Conservation (phyloP, 306 rosid genomes). For the Prosopis cineraria region DNA sequence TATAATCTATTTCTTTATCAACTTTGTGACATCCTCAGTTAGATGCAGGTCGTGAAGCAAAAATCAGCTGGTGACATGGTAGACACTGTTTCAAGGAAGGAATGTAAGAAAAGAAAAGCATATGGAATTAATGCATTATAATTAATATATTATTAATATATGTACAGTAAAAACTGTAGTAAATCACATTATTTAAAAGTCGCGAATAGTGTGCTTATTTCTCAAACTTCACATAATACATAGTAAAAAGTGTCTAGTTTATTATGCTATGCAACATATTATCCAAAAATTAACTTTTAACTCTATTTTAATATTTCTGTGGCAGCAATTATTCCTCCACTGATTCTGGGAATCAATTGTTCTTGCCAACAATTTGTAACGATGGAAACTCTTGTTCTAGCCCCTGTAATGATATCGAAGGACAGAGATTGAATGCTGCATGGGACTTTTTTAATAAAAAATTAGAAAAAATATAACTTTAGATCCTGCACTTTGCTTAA, state of each 20-base stretch:
- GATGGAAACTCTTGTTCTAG: conserved; percentile 31
- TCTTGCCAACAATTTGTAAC: neutral
- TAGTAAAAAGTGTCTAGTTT: neutral
- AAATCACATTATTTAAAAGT: neutral
- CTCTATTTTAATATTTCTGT: conserved; percentile 27
- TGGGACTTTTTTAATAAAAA: neutral
- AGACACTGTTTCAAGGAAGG: conserved; percentile 35
- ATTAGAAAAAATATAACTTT: too few species aligned
- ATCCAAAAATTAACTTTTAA: neutral
- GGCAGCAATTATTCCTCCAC: conserved; percentile 23
- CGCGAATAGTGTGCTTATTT: neutral
- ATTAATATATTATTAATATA: neutral
- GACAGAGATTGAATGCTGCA: conserved; percentile 21
- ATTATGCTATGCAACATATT: neutral
- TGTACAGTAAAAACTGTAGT: neutral
- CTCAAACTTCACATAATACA: neutral
- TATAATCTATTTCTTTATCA: neutral
- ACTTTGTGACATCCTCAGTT: conserved; percentile 24
- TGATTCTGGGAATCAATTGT: conserved; percentile 7
- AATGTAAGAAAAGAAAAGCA: conserved; percentile 39
- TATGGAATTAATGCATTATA: conserved; percentile 30
- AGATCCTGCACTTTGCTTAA: too few species aligned
- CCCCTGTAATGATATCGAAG: conserved; percentile 16
- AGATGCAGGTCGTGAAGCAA: conserved; percentile 37
- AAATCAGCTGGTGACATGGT: conserved; percentile 31